Conservation (phyloP, 257 asterid genomes). For the Nicotiana knightiana region DNA sequence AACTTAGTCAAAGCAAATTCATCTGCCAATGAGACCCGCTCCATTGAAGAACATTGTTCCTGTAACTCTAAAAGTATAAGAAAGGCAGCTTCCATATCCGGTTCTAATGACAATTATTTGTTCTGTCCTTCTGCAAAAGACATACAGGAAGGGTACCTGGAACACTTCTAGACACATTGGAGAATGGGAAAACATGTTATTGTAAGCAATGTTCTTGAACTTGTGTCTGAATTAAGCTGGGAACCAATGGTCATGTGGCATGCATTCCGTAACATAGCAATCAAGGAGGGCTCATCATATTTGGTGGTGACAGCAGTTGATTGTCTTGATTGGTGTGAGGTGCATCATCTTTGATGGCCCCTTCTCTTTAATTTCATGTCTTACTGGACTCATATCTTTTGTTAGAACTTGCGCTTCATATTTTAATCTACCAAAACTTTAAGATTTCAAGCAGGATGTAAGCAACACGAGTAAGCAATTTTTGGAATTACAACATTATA, state of each 20-base stretch:
- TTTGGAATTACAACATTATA: background rate
- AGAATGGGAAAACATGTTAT: conserved; percentile 54
- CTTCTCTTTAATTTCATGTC: background rate
- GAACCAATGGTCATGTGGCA: conserved; percentile 86
- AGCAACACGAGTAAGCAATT: background rate
- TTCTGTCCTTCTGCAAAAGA: conserved; percentile 47
- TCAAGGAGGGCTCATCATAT: conserved; percentile 31
- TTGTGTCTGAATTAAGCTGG: conserved; percentile 61
- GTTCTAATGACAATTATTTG: conserved; percentile 44
- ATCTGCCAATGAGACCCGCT: conserved; percentile 10
- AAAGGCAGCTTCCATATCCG: conserved; percentile 34
- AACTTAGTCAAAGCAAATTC: conserved; percentile 7
- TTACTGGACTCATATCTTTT: background rate
- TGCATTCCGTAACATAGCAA: conserved; percentile 38
- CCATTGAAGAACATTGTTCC: conserved; percentile 22
- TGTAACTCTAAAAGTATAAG: conserved; percentile 23
- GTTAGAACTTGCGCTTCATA: background rate
- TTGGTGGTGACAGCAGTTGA: conserved; percentile 49
- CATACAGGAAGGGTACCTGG: conserved; percentile 29
- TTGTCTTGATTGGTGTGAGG: conserved; percentile 69
- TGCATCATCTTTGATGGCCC: conserved; percentile 13
- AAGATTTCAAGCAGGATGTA: background rate
- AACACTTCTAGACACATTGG: conserved; percentile 66
- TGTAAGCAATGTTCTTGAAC: conserved; percentile 35
- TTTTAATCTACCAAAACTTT: background rate